Conservation (phyloP, 306 rosid genomes). For the Delonix regia region DNA sequence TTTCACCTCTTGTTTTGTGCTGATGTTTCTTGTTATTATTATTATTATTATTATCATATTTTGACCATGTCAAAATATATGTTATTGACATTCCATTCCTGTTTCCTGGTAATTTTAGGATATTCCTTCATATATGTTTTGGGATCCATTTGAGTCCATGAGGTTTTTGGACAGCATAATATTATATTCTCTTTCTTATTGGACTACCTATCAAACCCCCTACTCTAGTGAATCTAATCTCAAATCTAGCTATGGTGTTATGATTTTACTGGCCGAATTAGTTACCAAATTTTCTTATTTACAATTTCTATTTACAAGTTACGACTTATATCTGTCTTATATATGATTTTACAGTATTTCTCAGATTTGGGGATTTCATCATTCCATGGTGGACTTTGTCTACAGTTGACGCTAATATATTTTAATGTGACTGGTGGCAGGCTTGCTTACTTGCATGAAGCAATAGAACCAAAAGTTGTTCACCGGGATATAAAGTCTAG, state of each 20-base stretch:
- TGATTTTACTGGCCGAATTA: neutral
- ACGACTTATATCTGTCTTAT: neutral
- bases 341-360: neutral
- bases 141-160: conserved; percentile 12
- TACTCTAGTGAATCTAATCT: neutral
- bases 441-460: conserved; percentile 94
- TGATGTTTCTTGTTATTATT: neutral
- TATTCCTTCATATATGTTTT: conserved; percentile 20
- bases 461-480: conserved; percentile 95
- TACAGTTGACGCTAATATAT: neutral
- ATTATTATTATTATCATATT: conserved; percentile 11
- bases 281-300: neutral
- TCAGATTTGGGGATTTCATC: neutral
- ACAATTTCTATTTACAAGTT: neutral
- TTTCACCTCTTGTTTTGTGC: neutral
- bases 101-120: conserved; percentile 10
- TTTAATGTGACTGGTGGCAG: conserved; percentile 55
- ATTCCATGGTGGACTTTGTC: neutral
- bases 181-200: neutral
- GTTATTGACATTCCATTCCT: neutral
- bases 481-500: conserved; percentile 97
- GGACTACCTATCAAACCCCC: neutral
- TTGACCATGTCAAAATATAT: conserved; percentile 3
- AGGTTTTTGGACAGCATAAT: neutral
- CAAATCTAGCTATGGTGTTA: neutral